phyloP scores from a whole-genome alignment of 352 stramenopile species.

The Globisporangium uncinulatum region DNA sequence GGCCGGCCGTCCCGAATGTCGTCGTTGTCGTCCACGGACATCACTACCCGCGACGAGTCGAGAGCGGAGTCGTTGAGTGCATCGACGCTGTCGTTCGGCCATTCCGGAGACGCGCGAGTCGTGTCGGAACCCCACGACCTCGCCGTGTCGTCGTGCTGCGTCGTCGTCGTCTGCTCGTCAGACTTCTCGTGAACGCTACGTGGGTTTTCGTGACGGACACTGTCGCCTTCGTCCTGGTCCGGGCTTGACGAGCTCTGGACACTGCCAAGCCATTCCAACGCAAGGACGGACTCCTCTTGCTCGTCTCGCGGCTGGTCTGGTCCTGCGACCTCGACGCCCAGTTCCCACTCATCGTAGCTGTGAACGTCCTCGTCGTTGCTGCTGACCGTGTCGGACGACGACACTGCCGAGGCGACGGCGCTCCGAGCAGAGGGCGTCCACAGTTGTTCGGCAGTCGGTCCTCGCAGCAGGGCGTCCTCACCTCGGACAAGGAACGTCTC shows the following conservation, averaged over 20 bases:
- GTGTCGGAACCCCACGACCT: not conserved
- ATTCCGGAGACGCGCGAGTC: not conserved
- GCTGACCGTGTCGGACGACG: conserved; percentile 30
- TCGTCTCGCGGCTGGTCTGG: not conserved
- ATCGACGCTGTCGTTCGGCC: not conserved
- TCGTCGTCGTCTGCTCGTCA: not conserved
- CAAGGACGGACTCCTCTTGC: not conserved
- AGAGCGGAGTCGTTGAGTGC: not conserved
- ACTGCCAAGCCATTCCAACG: not conserved
- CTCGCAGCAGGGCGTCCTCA: not conserved
- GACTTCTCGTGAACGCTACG: not conserved
- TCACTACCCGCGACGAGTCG: not conserved
- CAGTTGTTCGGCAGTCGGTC: not conserved
- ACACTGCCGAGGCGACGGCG: conserved; percentile 21
- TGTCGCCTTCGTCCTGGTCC: not conserved
- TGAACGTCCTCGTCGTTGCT: conserved; percentile 30
- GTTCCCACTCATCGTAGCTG: conserved; percentile 34
- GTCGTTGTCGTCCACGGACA: not conserved
- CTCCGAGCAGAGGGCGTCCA: conserved; percentile 1
- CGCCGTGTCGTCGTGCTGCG: not conserved
- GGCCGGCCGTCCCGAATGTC: not conserved
- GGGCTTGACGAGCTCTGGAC: not conserved
- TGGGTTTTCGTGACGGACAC: too few relatives aligned
- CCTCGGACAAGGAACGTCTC: not conserved
- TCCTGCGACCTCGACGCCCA: conserved; percentile 8